A percentile compares a stretch with the other conserved stretches of the same genome.
These are phyloP conservation scores for Herpetomonas tarakana DNA, from an alignment of 208 protist genomes.

Conservation along the genomic window DNA sequence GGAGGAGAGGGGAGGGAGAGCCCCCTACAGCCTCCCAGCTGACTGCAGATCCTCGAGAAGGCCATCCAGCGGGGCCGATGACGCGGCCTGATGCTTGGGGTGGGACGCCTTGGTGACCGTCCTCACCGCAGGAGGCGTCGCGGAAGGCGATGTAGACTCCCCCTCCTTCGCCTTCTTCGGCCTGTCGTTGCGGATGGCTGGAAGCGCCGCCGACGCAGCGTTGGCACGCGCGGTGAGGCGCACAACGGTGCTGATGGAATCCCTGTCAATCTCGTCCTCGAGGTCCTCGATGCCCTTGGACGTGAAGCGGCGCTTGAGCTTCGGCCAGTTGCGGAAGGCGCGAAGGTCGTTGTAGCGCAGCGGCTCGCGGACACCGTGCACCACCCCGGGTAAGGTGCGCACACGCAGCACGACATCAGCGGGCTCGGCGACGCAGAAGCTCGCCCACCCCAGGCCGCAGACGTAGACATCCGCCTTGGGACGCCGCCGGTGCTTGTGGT, in stretches of 20 bases:
- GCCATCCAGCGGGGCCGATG: constrained; percentile 54
- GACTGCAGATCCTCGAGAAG: constrained; percentile 57
- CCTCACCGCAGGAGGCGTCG: constrained; percentile 3
- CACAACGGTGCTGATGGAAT: constrained; percentile 83
- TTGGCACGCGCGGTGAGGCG: constrained; percentile 37
- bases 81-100: constrained; percentile 39
- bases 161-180: background rate
- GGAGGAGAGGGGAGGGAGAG: too few relatives aligned
- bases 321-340: constrained; percentile 67
- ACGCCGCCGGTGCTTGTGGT: constrained; percentile 54
- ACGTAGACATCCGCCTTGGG: constrained; percentile 91
- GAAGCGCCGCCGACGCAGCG: background rate
- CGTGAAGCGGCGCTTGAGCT: constrained; percentile 70
- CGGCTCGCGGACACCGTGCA: constrained; percentile 87
- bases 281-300: constrained; percentile 40
- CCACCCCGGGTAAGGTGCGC: constrained; percentile 84
- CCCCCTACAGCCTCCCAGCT: constrained; percentile 49
- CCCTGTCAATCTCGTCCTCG: constrained; percentile 40
- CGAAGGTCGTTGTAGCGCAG: constrained; percentile 87
- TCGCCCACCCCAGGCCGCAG: constrained; percentile 84
- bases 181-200: background rate
- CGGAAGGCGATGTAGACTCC: background rate
- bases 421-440: constrained; percentile 79
- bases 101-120: constrained; percentile 42
- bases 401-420: constrained; percentile 88